Conservation (phyloP, 1,284 basidiomycete species). For the Hypsizygus ulmarius region DNA sequence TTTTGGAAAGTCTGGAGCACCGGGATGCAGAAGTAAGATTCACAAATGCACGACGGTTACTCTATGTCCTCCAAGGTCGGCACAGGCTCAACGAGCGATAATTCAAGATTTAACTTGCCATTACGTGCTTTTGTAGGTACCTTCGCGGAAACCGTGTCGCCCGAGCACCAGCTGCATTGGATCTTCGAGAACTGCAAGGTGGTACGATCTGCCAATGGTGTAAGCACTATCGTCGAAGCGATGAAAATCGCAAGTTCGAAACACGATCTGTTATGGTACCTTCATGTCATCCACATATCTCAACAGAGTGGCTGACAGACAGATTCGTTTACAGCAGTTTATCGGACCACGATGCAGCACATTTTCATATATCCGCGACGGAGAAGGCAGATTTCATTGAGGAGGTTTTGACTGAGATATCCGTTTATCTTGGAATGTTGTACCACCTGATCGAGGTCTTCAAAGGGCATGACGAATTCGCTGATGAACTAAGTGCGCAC, state of each 20-base stretch:
- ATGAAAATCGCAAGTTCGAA: constrained; percentile 89
- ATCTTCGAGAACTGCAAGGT: constrained; percentile 92
- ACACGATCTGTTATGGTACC: constrained; percentile 79
- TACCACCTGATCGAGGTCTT: constrained; percentile 94
- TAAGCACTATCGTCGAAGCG: constrained; percentile 82
- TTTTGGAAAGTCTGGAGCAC: constrained; percentile 85
- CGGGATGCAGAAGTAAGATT: constrained; percentile 82
- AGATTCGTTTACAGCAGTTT: constrained; percentile 48
- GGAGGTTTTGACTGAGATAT: constrained; percentile 87
- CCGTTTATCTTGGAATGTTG: constrained; percentile 88
- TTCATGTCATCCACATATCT: constrained; percentile 9
- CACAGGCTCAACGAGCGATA: no score
- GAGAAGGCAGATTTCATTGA: constrained; percentile 81
- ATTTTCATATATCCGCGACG: constrained; percentile 62
- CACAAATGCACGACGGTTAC: constrained; percentile 80
- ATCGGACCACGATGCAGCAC: constrained; percentile 66
- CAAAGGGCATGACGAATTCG: constrained; percentile 89
- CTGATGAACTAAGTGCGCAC: constrained; percentile 88
- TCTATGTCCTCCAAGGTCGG: constrained; percentile 90
- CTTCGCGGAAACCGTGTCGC: constrained; percentile 87
- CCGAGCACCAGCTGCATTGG: constrained; percentile 94
- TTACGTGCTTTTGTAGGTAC: constrained; percentile 56
- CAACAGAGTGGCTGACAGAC: constrained; percentile 9
- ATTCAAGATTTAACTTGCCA: background rate
- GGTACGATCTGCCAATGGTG: constrained; percentile 81